Evolutionary conservation across 768 basidiomycete genomes (phyloP), one percentile per base, ranked within the genome.

Genomic region (Panaeolus papilionaceus): DNA sequence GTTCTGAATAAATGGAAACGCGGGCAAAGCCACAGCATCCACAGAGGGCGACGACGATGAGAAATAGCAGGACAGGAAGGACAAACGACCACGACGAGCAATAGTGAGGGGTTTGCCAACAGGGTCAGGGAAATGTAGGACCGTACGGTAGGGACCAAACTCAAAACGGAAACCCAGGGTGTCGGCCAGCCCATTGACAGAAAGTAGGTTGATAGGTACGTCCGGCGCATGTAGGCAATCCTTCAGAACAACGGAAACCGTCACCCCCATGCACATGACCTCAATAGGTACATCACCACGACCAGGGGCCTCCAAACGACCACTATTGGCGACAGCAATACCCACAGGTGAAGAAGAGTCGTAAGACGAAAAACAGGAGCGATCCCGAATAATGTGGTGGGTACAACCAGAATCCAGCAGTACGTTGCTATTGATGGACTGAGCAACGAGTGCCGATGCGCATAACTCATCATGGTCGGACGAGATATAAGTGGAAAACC

Each of bases 211-310:
- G 0, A 76, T 68, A 0, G 74, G 72, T 0, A 70, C 71, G 58
- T 71, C 69, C 0, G 76, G 76, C 0, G 75, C 70, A 67, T 71
- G 70, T 0, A 78, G 69, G 54, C 77, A 78, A 33, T 73, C 68
- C 18, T 38, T 23, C 23, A 23, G 23, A 1, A 63, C 9, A 26
- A 76, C 2, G 0, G 64, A 42, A 4, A 72, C 62, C 16, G 26
- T 0, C 11, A 66, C 14, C 2, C 68, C 69, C 49, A 10, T 39
- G 38, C 38, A 66, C 5, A 40, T 3, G 5, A 69, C 4, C 11
- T 38, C 8, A n/a, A 74, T 62, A 0, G 28, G 23, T 39, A 75
- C 72, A 37, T 69, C 65, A 9, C 77, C 75, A 0, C 65, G 23
- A 1, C 66, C 74, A 0, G 69, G 44, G 0, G 70, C 68, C 0